A percentile compares a stretch with the other conserved stretches of the same genome.
Conservation (phyloP, 2,329 filamentous ascomycete genomes). For the Penicillium sp. region DNA sequence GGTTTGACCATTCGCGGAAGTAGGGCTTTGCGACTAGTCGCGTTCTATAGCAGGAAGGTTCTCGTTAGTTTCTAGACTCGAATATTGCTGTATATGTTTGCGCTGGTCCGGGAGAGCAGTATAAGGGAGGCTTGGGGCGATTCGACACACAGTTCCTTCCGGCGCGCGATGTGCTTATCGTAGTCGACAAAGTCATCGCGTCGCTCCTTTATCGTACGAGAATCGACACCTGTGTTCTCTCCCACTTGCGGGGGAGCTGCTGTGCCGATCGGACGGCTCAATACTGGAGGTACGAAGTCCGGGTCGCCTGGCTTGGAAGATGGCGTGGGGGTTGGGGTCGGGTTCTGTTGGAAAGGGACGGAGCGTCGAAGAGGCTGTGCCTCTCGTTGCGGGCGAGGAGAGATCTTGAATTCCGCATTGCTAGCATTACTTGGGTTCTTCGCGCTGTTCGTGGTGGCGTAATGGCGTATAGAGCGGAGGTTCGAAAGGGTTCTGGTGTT, state of each 20-base stretch:
- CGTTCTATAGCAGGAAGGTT: conserved; percentile 51
- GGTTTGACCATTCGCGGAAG: conserved; percentile 91
- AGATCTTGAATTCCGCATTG: conserved; percentile 10
- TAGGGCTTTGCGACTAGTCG: conserved; percentile 81
- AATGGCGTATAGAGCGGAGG: conserved; percentile 28
- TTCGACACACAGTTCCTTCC: conserved; percentile 66
- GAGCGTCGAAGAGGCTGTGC: conserved; percentile 11
- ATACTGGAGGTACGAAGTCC: conserved; percentile 53
- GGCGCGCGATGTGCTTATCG: conserved; percentile 75
- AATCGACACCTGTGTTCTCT: conserved; percentile 78
- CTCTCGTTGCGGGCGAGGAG: conserved; percentile 3
- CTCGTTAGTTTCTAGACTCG: conserved; percentile 1
- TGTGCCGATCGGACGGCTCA: conserved; percentile 79
- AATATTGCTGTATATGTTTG: background rate
- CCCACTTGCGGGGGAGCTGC: conserved; percentile 68
- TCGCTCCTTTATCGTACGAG: conserved; percentile 64
- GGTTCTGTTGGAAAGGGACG: conserved; percentile 32
- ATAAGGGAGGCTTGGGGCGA: background rate
- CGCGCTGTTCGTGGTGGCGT: conserved; percentile 25
- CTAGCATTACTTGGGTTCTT: conserved; percentile 5
- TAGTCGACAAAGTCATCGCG: conserved; percentile 80
- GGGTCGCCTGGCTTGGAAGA: conserved; percentile 32
- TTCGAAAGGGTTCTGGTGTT: conserved; percentile 18
- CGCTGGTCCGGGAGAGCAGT: background rate
- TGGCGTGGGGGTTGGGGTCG: conserved; percentile 14